phyloP scores from a whole-genome alignment of 768 basidiomycete species.

The Amanita jacksonii region DNA sequence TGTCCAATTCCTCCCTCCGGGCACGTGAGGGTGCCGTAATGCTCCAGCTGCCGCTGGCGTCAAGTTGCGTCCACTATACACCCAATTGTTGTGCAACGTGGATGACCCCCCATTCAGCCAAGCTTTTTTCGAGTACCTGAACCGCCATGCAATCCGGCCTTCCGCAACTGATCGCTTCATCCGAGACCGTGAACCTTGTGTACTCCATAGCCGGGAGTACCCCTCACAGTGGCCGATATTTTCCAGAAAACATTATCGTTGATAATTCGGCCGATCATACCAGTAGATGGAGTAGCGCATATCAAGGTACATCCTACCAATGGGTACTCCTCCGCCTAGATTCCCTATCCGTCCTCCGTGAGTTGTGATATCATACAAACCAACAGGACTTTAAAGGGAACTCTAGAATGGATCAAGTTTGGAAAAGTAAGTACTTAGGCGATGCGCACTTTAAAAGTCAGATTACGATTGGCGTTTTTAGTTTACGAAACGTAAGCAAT shows the following conservation, averaged over 20 bases:
- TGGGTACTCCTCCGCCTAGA: conserved; percentile 67
- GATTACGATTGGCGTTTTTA: conserved; percentile 14
- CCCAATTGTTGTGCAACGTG: too few relatives aligned
- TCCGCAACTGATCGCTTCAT: conserved; percentile 8
- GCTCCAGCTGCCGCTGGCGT: too few relatives aligned
- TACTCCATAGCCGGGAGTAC: conserved; percentile 54
- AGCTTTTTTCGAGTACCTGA: too few relatives aligned
- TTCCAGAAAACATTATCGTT: conserved; percentile 57
- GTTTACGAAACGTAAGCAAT: conserved; percentile 33
- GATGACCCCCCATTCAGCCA: too few relatives aligned
- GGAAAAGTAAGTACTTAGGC: conserved; percentile 52
- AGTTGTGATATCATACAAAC: conserved; percentile 17
- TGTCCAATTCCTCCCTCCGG: too few relatives aligned
- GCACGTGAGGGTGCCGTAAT: too few relatives aligned
- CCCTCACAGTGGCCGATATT: conserved; percentile 64
- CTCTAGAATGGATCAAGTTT: conserved; percentile 61
- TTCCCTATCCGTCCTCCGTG: conserved; percentile 51
- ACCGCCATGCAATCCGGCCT: not conserved
- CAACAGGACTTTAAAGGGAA: conserved; percentile 2
- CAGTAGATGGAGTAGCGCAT: conserved; percentile 71
- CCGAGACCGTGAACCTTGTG: conserved; percentile 19
- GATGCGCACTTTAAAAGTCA: not conserved
- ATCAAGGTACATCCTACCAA: conserved; percentile 39
- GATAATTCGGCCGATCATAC: conserved; percentile 54
- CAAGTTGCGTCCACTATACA: too few relatives aligned